These are phyloP conservation scores for Lasiodiplodia gonubiensis DNA, from an alignment of 2,329 filamentous ascomycete species.

Conservation along the genomic window DNA sequence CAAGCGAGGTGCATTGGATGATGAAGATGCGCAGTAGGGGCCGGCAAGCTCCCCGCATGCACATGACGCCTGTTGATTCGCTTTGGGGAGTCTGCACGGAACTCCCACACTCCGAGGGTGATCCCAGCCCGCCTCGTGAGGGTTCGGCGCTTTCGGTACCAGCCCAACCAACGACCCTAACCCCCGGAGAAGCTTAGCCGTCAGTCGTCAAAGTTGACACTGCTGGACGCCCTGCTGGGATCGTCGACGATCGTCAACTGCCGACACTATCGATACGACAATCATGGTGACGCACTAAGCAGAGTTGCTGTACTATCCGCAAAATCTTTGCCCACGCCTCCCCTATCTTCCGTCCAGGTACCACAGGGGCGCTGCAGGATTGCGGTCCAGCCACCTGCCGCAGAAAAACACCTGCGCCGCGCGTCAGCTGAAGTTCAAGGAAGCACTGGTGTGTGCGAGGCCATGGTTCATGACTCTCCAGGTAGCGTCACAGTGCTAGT, in stretches of 20 bases:
- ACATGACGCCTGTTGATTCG: neutral
- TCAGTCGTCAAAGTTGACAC: neutral
- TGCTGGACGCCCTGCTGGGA: neutral
- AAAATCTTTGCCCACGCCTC: neutral
- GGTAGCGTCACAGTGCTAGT: neutral
- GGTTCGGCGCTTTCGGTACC: neutral
- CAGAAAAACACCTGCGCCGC: neutral
- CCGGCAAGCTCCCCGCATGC: neutral
- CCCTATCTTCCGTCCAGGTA: neutral
- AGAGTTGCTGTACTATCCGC: neutral
- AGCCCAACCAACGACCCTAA: no score
- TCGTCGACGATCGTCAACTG: neutral
- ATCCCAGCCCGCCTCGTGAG: neutral
- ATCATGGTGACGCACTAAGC: neutral
- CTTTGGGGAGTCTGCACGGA: neutral
- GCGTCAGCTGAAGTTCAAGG: neutral
- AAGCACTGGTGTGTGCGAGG: neutral
- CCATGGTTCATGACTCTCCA: neutral
- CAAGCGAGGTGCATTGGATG: neutral
- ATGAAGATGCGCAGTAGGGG: neutral
- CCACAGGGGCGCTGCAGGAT: neutral
- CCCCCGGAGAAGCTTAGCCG: neutral
- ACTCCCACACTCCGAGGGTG: neutral
- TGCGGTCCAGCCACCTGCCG: neutral
- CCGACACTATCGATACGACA: neutral